Evolutionary conservation across 148 eudicot species (phyloP).

Genomic region (Chenopodium suecicum): DNA sequence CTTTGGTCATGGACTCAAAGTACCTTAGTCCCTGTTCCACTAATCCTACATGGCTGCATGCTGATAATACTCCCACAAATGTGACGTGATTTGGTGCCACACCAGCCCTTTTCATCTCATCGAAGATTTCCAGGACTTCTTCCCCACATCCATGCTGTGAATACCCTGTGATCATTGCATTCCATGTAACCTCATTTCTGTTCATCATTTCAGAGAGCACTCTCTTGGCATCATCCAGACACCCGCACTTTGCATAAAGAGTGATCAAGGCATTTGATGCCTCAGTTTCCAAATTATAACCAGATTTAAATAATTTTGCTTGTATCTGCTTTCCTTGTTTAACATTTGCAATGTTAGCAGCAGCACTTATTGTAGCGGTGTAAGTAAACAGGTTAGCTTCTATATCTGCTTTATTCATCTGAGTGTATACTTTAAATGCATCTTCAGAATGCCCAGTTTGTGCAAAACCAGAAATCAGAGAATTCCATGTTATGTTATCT

Average conservation of each 20-base stretch:
- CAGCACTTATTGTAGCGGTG: slow-evolving; percentile 84
- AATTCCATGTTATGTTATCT: slow-evolving; percentile 82
- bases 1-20: slow-evolving; percentile 69
- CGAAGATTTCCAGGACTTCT: slow-evolving; percentile 63
- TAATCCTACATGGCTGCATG: slow-evolving; percentile 92
- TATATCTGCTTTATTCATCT: slow-evolving; percentile 63
- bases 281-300: slow-evolving; percentile 62
- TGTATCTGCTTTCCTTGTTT: slow-evolving; percentile 84
- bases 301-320: slow-evolving; percentile 63
- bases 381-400: slow-evolving; percentile 69
- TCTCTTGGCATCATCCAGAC: slow-evolving; percentile 62
- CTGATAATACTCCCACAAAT: slow-evolving; percentile 74
- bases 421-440: slow-evolving; percentile 61
- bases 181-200: slow-evolving; percentile 79
- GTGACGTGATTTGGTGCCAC: slow-evolving; percentile 72
- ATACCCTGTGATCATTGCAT: slow-evolving; percentile 85
- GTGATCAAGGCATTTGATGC: slow-evolving; percentile 77
- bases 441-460: slow-evolving; percentile 78
- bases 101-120: slow-evolving; percentile 62
- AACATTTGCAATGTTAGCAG: slow-evolving; percentile 65
- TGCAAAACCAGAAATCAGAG: slow-evolving; percentile 78
- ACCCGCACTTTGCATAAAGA: slow-evolving; percentile 78
- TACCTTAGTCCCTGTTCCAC: slow-evolving; percentile 76
- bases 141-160: slow-evolving; percentile 84
- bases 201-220: slow-evolving; percentile 53